Conservation (phyloP, 2,329 filamentous ascomycete species). For the Arthrobotrys conoides region DNA sequence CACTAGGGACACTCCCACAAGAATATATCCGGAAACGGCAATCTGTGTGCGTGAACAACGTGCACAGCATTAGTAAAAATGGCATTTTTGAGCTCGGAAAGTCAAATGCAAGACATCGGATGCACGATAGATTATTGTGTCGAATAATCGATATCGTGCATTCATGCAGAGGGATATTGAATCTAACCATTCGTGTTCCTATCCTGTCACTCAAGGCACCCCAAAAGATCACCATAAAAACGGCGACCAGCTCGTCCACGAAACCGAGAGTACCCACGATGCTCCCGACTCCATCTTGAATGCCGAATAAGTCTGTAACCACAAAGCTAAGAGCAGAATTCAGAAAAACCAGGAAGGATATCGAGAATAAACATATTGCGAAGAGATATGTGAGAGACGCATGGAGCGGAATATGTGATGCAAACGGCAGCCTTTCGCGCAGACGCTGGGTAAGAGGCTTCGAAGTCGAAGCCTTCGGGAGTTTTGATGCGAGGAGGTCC, state of each 20-base stretch:
- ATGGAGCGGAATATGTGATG: constrained; percentile 51
- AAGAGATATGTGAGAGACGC: constrained; percentile 77
- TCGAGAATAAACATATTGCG: constrained; percentile 86
- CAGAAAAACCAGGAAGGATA: constrained; percentile 89
- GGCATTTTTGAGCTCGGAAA: not conserved
- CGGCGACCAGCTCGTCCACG: constrained; percentile 84
- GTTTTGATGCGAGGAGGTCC: constrained; percentile 54
- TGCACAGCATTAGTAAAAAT: constrained; percentile 29
- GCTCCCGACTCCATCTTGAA: constrained; percentile 80
- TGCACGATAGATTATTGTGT: not conserved
- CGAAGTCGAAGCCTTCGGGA: constrained; percentile 46
- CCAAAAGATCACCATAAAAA: constrained; percentile 85
- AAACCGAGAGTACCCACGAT: constrained; percentile 88
- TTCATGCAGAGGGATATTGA: not conserved
- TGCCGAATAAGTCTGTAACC: constrained; percentile 83
- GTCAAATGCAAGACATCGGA: constrained; percentile 1
- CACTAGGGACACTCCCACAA: constrained; percentile 83
- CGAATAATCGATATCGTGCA: constrained; percentile 3
- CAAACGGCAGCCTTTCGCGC: constrained; percentile 52
- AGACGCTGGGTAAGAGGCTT: constrained; percentile 50
- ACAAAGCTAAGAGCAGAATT: constrained; percentile 88
- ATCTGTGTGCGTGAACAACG: constrained; percentile 65
- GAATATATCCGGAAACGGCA: constrained; percentile 81
- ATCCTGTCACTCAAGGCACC: constrained; percentile 82
- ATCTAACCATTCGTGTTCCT: constrained; percentile 74